Base-by-base conservation (phyloP, 257 asterid genomes). In the Orobanche coerulescens region DNA sequence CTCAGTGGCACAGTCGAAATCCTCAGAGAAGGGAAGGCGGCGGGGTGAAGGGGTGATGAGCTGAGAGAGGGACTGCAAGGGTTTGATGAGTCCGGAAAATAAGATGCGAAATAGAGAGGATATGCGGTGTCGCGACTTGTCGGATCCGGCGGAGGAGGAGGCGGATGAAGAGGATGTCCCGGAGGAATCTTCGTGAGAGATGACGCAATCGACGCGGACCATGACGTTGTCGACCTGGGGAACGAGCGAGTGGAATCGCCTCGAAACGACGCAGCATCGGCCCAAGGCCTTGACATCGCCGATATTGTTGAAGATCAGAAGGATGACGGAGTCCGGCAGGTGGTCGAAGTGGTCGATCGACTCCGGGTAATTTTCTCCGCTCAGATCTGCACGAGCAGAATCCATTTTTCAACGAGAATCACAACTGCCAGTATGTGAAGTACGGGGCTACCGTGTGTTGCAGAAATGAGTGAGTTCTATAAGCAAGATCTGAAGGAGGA, bases 131-230 rank as follows among this genome's bases (percentile, higher is more conserved):
- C 90, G 86, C 6, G 90, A 75, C 75, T 81, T 84, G 64, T 75
- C 79, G 2, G 74, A 68, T 22, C 67, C 68, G 14, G 71, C 58
- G 15, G 78, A 20, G 30, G 69, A 31, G 10, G 56, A 19, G 4
- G 68, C 19, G 44, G 80, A 46, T 0, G 82, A 36, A 28, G 78
- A 49, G 1, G 85, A 62, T 1, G 68, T 62, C 18, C 77, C 26
- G 39, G 88, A 69, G 5, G 87, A 70, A 31, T 84, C 90, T 25
- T 91, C 97, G 57, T 88, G 96, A 61, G 94, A 91, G 71, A 88
- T 85, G 4, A 91, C 98, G 71, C 98, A 91, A 58, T 91, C 98
- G 51, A 91, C 98, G 14, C 94, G 94, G 48, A 91, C 98, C 5
- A 88, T 71, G 46, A 88, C 86, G 85, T 79, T 76, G 58, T 91